Percentiles rank a stretch among this genome's conserved stretches.
phyloP scores from a whole-genome alignment of 1,284 basidiomycete species.

The Rhodotorula sp. region DNA sequence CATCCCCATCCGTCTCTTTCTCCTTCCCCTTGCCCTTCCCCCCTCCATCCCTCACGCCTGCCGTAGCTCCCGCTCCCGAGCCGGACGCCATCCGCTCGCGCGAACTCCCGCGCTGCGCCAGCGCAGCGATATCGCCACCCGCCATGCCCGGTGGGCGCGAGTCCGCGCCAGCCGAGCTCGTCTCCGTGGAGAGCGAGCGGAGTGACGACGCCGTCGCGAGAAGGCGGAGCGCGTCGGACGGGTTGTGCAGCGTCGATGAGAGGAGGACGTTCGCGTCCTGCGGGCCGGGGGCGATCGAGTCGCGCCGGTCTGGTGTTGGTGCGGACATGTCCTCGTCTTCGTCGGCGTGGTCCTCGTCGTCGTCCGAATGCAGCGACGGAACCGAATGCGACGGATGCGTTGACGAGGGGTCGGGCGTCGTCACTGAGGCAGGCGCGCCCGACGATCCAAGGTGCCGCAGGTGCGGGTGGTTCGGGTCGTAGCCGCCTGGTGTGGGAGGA shows the following conservation, averaged over 20 bases:
- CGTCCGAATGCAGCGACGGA: background rate
- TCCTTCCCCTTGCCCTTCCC: background rate
- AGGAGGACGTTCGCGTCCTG: conserved; percentile 35
- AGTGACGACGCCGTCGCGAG: conserved; percentile 37
- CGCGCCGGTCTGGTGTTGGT: background rate
- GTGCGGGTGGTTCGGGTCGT: conserved; percentile 11
- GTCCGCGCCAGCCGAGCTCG: background rate
- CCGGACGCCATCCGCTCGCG: background rate
- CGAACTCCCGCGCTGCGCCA: background rate
- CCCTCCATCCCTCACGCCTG: background rate
- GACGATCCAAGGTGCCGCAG: background rate
- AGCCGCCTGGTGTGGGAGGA: background rate
- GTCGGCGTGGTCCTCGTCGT: conserved; percentile 8
- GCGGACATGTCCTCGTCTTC: conserved; percentile 17
- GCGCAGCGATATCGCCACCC: background rate
- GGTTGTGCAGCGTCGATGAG: conserved; percentile 39
- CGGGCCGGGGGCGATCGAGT: background rate
- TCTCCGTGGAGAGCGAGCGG: conserved; percentile 1
- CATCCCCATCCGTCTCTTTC: background rate
- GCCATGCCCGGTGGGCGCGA: background rate
- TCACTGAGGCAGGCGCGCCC: background rate
- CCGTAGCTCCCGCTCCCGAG: background rate
- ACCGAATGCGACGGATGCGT: background rate
- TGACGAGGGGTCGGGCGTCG: background rate
- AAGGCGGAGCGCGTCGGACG: conserved; percentile 36